Percentiles rank a stretch among this genome's conserved stretches.
These are phyloP conservation scores for Diaporthe ilicicola DNA, from an alignment of 2,329 filamentous ascomycete species.

Conservation along the genomic window DNA sequence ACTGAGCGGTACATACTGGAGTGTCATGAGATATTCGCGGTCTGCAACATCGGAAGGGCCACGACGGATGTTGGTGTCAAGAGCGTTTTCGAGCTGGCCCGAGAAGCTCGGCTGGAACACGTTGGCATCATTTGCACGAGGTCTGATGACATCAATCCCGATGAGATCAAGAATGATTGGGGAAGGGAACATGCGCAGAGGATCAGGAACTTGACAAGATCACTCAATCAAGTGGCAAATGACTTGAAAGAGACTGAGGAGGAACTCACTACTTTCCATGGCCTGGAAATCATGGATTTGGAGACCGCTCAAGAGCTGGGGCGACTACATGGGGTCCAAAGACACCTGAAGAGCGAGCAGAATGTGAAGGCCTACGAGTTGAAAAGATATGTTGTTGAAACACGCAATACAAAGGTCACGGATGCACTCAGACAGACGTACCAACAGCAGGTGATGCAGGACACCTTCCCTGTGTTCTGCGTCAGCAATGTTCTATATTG, in stretches of 20 bases:
- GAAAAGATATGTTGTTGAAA: not conserved
- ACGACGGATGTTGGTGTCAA: conserved; percentile 50
- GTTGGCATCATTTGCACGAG: conserved; percentile 54
- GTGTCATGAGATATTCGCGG: conserved; percentile 57
- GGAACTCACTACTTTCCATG: not conserved
- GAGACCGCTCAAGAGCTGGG: not conserved
- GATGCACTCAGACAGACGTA: not conserved
- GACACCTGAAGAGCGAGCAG: not conserved
- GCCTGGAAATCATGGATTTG: not conserved
- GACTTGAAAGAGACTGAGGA: not conserved
- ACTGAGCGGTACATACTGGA: conserved; percentile 54
- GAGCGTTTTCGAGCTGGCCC: conserved; percentile 51
- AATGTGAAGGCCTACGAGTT: not conserved
- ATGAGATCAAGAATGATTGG: not conserved
- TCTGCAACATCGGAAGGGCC: conserved; percentile 52
- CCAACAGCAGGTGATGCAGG: not conserved
- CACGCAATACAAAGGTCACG: not conserved
- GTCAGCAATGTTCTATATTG: not conserved
- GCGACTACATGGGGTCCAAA: not conserved
- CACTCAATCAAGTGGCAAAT: not conserved
- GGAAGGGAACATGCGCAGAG: not conserved
- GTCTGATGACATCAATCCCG: conserved; percentile 44
- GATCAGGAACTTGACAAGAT: not conserved
- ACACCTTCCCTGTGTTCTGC: not conserved
- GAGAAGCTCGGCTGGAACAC: conserved; percentile 47